Percentiles rank a stretch among this genome's conserved stretches.
These are phyloP conservation scores for Strombidium stylifer DNA, from an alignment of 73 alveolate genomes.

Conservation along the genomic window DNA sequence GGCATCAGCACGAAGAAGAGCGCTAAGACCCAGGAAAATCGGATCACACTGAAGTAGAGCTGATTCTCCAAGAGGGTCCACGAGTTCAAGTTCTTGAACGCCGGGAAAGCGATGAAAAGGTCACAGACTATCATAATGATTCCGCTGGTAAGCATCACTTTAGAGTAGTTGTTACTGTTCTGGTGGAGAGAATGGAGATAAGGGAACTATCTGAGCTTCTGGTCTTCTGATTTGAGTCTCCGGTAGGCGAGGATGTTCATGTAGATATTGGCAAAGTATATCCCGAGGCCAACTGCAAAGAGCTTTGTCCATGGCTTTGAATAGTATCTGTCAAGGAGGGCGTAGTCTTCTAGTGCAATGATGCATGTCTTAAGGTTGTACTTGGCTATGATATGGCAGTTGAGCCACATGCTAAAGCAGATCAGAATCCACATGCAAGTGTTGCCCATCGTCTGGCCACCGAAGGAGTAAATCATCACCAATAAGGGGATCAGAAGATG, in stretches of 20 bases:
- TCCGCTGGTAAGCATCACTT: too few relatives aligned
- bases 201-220: too few relatives aligned
- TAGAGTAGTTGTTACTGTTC: too few relatives aligned
- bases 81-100: too few relatives aligned
- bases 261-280: conserved; percentile 18
- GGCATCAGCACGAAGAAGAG: too few relatives aligned
- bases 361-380: conserved; percentile 13
- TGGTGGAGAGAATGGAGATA: too few relatives aligned
- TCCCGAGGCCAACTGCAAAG: conserved; percentile 7
- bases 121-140: too few relatives aligned
- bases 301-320: conserved; percentile 24
- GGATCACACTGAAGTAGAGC: too few relatives aligned
- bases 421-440: background rate
- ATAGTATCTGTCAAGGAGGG: background rate
- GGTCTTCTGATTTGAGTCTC: too few relatives aligned
- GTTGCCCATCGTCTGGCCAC: background rate
- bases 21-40: too few relatives aligned
- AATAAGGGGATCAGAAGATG: conserved; percentile 13
- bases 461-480: background rate
- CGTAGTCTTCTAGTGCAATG: conserved; percentile 23
- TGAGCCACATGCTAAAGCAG: background rate
- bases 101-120: too few relatives aligned
- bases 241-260: conserved; percentile 8
- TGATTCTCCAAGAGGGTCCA: too few relatives aligned
- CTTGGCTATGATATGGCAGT: background rate